phyloP scores from a whole-genome alignment of 306 rosid genomes.

The Biancaea sappan region DNA sequence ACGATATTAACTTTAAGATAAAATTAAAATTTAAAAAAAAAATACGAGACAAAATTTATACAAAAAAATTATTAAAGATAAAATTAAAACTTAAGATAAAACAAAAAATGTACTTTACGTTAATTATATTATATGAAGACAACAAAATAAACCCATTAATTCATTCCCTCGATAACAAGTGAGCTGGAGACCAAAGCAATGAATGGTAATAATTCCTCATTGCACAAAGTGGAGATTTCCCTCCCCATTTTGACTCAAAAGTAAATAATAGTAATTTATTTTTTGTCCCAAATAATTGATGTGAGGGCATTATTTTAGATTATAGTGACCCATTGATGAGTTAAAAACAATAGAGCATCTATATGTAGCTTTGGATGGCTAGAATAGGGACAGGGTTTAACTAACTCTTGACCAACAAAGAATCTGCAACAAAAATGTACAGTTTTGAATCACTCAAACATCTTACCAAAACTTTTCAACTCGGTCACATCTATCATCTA shows the following conservation, averaged over 20 bases:
- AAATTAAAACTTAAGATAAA: too few species aligned
- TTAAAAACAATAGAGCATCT: background rate
- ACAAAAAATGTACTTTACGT: too few species aligned
- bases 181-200: background rate
- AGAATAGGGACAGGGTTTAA: background rate
- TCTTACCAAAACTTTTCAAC: background rate
- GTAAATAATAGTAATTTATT: too few species aligned
- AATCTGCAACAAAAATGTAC: background rate
- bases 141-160: background rate
- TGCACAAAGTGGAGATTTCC: background rate
- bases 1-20: too few species aligned
- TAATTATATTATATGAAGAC: too few species aligned
- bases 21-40: too few species aligned
- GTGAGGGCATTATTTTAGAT: too few species aligned
- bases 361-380: too few species aligned
- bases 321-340: background rate
- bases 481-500: background rate
- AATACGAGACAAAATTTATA: too few species aligned
- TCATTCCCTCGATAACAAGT: background rate
- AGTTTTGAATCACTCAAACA: background rate
- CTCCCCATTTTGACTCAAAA: background rate
- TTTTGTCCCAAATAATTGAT: too few species aligned
- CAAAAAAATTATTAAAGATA: too few species aligned
- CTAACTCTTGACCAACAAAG: background rate
- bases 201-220: conserved; percentile 5